phyloP scores from a whole-genome alignment of 768 basidiomycete genomes.

The Tricholoma matsutake region DNA sequence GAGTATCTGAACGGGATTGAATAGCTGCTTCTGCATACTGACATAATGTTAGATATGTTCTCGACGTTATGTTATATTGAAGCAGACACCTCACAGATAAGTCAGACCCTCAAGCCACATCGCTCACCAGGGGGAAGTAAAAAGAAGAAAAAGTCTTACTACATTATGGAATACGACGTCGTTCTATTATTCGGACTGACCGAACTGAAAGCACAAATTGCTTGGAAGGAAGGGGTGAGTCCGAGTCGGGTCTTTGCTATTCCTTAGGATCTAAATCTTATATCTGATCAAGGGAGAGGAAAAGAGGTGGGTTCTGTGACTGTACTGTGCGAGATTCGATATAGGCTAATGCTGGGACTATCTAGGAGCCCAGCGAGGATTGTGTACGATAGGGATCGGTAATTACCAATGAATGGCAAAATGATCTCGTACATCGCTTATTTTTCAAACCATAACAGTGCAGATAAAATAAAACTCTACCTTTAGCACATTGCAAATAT shows the following conservation, averaged over 20 bases:
- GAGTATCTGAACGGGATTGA: background rate
- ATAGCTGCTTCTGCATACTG: background rate
- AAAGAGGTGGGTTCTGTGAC: background rate
- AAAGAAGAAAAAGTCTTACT: conserved; percentile 7
- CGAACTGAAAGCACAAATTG: conserved; percentile 20
- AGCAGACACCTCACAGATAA: conserved; percentile 4
- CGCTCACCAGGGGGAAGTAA: background rate
- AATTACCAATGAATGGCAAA: background rate
- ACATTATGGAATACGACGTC: conserved; percentile 15
- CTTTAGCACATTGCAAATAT: too few species aligned
- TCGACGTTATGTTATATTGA: conserved; percentile 8
- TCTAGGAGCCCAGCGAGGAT: background rate
- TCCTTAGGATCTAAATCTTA: background rate
- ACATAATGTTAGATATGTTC: conserved; percentile 8
- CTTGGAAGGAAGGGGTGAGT: conserved; percentile 17
- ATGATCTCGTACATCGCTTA: too few species aligned
- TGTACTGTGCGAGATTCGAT: background rate
- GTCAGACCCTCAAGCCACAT: background rate
- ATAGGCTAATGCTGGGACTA: background rate
- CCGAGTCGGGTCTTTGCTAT: background rate
- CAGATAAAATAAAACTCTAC: too few species aligned
- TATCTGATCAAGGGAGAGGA: background rate
- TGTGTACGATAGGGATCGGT: background rate
- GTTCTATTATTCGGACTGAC: conserved; percentile 20
- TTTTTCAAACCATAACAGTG: too few species aligned